Conservation (phyloP, 176 grass and related monocot species). For the Zoysia pacifica region DNA sequence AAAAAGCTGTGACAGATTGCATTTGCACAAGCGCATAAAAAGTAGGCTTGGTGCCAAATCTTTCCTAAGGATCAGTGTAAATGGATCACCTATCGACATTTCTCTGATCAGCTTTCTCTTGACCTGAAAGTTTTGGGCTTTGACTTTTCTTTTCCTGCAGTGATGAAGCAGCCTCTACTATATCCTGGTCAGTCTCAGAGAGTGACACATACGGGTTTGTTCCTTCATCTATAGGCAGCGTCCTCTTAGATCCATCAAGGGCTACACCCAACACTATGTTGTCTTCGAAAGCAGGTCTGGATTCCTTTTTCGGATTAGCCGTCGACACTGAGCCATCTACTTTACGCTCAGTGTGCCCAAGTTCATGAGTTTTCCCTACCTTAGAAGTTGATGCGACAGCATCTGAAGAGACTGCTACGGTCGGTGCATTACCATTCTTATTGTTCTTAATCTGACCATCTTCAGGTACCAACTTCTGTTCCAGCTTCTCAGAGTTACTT, state of each 20-base stretch:
- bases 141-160: conserved; percentile 59
- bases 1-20: neutral
- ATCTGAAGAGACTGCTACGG: conserved; percentile 37
- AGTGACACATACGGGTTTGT: conserved; percentile 60
- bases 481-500: conserved; percentile 65
- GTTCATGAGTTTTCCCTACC: conserved; percentile 35
- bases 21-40: conserved; percentile 66
- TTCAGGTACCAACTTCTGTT: conserved; percentile 49
- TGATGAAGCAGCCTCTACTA: conserved; percentile 47
- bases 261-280: conserved; percentile 97
- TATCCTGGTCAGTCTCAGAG: conserved; percentile 63
- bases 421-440: conserved; percentile 40
- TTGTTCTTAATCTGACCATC: conserved; percentile 47
- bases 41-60: conserved; percentile 55
- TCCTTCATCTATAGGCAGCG: conserved; percentile 84
- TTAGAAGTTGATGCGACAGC: conserved; percentile 35
- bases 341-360: conserved; percentile 47
- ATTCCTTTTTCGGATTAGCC: conserved; percentile 60
- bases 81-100: conserved; percentile 54
- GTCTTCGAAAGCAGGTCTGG: conserved; percentile 77
- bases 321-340: conserved; percentile 41
- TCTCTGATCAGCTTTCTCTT: conserved; percentile 55
- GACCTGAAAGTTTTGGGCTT: conserved; percentile 30
- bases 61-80: neutral
- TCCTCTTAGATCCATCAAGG: conserved; percentile 91